A percentile compares a stretch with the other conserved stretches of the same genome.
Conservation (phyloP, 306 rosid genomes). For the Casuarina equisetifolia region DNA sequence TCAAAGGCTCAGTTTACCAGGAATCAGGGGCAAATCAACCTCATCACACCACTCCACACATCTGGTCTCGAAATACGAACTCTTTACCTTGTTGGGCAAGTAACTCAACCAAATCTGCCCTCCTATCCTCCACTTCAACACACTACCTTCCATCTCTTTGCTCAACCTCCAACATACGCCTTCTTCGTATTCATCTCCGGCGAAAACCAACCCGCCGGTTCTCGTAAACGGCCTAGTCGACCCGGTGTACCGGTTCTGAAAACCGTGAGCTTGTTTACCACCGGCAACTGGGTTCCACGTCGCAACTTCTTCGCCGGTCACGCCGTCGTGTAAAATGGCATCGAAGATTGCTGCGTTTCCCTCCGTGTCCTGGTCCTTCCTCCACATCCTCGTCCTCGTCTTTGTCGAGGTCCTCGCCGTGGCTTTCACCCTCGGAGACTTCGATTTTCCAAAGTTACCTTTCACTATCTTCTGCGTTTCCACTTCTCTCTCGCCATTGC, state of each 20-base stretch:
- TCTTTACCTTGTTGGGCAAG: slow-evolving; percentile 50
- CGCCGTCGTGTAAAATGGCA: slow-evolving; percentile 53
- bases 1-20: slow-evolving; percentile 28
- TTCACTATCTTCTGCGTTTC: slow-evolving; percentile 50
- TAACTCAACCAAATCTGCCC: slow-evolving; percentile 78
- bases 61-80: slow-evolving; percentile 65
- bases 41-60: slow-evolving; percentile 89
- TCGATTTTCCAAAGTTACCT: slow-evolving; percentile 46
- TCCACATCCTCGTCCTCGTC: slow-evolving; percentile 55
- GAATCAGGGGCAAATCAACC: slow-evolving; percentile 91
- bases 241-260: slow-evolving; percentile 41
- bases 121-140: slow-evolving; percentile 89
- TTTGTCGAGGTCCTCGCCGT: slow-evolving; percentile 42
- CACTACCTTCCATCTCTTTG: slow-evolving; percentile 90
- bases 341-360: slow-evolving; percentile 85
- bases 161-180: slow-evolving; percentile 75
- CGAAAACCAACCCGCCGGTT: slow-evolving; percentile 67
- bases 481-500: slow-evolving; percentile 61
- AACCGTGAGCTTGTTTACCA: slow-evolving; percentile 23
- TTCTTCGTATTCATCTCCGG: slow-evolving; percentile 74
- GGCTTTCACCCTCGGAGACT: slow-evolving; percentile 42
- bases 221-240: slow-evolving; percentile 56
- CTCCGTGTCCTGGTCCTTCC: slow-evolving; percentile 87
- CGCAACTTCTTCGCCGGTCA: slow-evolving; percentile 64
- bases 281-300: slow-evolving; percentile 26